These are phyloP conservation scores for Cystobasidium onofrii DNA, from an alignment of 768 basidiomycete genomes.

Conservation along the genomic window DNA sequence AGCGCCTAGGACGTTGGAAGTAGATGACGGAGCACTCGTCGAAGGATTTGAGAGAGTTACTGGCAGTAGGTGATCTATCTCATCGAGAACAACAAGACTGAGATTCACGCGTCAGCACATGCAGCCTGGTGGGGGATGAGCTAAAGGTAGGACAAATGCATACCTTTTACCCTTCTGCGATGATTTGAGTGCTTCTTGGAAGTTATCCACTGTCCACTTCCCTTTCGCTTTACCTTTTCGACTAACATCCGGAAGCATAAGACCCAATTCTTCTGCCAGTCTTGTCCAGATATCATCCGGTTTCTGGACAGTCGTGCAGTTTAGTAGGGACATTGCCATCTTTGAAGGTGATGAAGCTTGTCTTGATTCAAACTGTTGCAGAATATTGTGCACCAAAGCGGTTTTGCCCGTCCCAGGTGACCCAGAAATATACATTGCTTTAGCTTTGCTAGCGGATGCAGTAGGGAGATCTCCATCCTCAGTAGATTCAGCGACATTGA, in stretches of 20 bases:
- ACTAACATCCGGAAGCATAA: conserved; percentile 36
- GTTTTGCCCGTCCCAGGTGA: conserved; percentile 90
- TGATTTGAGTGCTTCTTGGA: conserved; percentile 45
- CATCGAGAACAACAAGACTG: conserved; percentile 66
- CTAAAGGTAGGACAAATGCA: background rate
- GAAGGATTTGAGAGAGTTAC: background rate
- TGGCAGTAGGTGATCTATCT: conserved; percentile 65
- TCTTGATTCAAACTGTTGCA: conserved; percentile 42
- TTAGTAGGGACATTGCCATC: conserved; percentile 47
- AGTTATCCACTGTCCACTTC: conserved; percentile 39
- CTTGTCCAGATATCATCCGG: conserved; percentile 58
- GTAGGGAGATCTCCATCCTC: background rate
- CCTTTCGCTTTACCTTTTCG: conserved; percentile 42
- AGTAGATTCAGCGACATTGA: background rate
- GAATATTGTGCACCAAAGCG: conserved; percentile 63
- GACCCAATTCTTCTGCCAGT: conserved; percentile 55
- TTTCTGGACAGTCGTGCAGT: conserved; percentile 68
- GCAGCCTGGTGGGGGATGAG: background rate
- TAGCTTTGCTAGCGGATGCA: background rate
- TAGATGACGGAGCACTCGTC: conserved; percentile 45
- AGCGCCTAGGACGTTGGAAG: conserved; percentile 52
- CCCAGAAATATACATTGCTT: conserved; percentile 72
- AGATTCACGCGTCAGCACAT: conserved; percentile 25
- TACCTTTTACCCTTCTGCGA: conserved; percentile 54
- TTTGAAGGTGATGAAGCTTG: background rate